Base-by-base conservation (phyloP, 2,329 filamentous ascomycete genomes). In the Neoascochyta sp. region DNA sequence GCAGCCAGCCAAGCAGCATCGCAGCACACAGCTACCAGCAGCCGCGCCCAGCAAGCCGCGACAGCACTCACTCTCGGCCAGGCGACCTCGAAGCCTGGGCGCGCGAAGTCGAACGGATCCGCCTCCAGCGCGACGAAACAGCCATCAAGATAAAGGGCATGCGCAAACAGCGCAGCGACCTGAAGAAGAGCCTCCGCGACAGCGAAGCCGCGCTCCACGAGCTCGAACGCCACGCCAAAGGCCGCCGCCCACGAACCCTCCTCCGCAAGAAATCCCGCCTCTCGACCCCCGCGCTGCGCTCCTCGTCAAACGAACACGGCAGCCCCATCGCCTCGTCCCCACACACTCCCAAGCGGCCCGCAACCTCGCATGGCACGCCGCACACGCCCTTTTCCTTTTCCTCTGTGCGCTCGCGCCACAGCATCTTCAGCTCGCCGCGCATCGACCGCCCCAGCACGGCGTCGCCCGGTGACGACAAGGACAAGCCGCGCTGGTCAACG, bases 81-180 rank as follows among this genome's bases (percentile, higher is more conserved):
- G 44, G 49, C 4, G 47, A 51, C 10, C 42, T 52, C 3, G 50
- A 51, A 2, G 32, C 45, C 1, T 63, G 60, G 60, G 49, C 53
- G 0, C 45, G 36, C 12, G 57, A 63, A 24, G 45, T 63, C 5
- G 59, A 64, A 22, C 43, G 55, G 11, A 43, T 62, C 10, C 52
- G 58, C 13, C 50, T 60, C 45, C 41, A 56, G 18, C 37, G 60
- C 16, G 39, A 61, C 9, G 58, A 64, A 29, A 50, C 54, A 9
- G 53, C 47, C 0, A 33, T 57, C 3, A 54, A 60, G 26, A 39
- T 64, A n/a, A 51, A 49, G 24, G 57, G 52, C 9, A 47, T 62
- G 36, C 54, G 50, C 29, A 50, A 55, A 22, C 44, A 47, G 3
- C 50, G 57, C 12, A 31, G 42, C 9, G 41, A 55, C 7, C 41